Evolutionary conservation across 2,329 filamentous ascomycete species (phyloP).

Genomic region (Apiospora arundinis): DNA sequence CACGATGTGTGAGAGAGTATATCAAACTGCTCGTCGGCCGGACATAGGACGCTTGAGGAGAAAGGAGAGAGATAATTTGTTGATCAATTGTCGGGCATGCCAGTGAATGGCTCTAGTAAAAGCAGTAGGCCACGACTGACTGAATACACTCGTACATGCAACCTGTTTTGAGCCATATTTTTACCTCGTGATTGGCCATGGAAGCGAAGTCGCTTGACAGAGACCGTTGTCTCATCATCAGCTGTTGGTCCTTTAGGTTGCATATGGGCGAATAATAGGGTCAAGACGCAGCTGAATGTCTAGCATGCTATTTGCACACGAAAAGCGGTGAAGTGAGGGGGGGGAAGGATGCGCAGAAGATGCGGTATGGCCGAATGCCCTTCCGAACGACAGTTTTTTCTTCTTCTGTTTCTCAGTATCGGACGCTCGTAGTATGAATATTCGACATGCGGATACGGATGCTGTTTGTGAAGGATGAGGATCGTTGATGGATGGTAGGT

Average conservation of each 20-base stretch:
- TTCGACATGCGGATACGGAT: not conserved
- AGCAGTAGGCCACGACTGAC: too few species aligned
- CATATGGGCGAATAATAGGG: not conserved
- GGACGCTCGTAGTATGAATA: not conserved
- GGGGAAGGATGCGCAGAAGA: not conserved
- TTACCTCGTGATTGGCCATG: not conserved
- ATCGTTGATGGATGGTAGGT: too few species aligned
- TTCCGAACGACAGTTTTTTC: not conserved
- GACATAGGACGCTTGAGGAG: not conserved
- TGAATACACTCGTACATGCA: not conserved
- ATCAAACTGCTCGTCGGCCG: not conserved
- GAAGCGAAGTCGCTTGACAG: conserved; percentile 15
- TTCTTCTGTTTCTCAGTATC: not conserved
- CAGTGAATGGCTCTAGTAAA: too few species aligned
- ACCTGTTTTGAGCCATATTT: not conserved
- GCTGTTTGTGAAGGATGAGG: not conserved
- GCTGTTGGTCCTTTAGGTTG: not conserved
- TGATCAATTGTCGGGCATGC: not conserved
- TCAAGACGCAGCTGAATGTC: not conserved
- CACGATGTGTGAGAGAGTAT: not conserved
- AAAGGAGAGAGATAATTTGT: not conserved
- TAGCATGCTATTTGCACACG: not conserved
- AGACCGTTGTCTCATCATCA: not conserved
- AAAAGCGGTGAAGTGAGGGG: not conserved
- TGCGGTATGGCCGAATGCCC: not conserved